Percentiles rank a stretch among this genome's conserved stretches.
These are phyloP conservation scores for Arachnomyces sp. DNA, from an alignment of 2,329 filamentous ascomycete genomes.

Conservation along the genomic window DNA sequence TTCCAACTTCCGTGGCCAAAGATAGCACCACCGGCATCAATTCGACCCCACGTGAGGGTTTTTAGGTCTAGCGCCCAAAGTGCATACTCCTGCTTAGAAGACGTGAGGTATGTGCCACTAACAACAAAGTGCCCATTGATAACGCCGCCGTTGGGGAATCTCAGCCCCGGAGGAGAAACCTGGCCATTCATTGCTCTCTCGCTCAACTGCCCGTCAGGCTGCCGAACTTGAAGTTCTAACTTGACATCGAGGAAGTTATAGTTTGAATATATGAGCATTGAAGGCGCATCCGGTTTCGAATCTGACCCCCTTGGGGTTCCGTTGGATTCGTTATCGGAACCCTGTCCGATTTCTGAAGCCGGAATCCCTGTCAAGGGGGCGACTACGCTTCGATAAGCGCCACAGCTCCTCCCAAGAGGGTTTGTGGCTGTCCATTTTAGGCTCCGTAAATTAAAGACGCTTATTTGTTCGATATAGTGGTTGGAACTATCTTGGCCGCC, in stretches of 20 bases:
- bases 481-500: conserved; percentile 96
- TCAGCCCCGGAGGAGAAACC: conserved; percentile 81
- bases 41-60: conserved; percentile 86
- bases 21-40: conserved; percentile 87
- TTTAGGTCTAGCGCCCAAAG: conserved; percentile 89
- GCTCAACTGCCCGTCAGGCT: conserved; percentile 71
- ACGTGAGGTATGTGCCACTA: conserved; percentile 93
- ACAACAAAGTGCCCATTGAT: conserved; percentile 97
- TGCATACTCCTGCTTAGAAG: conserved; percentile 96
- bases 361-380: conserved; percentile 58
- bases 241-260: conserved; percentile 99
- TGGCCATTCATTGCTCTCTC: conserved; percentile 80
- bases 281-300: conserved; percentile 38
- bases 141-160: conserved; percentile 92
- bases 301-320: conserved; percentile 25
- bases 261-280: conserved; percentile 97
- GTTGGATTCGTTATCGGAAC: conserved; percentile 32
- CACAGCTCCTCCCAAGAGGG: conserved; percentile 81
- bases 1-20: conserved; percentile 99
- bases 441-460: conserved; percentile 91
- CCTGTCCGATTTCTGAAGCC: conserved; percentile 38
- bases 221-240: conserved; percentile 81
- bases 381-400: conserved; percentile 92
- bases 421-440: conserved; percentile 93
- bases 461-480: conserved; percentile 98